Percentiles rank a stretch among this genome's conserved stretches.
Evolutionary conservation across 129 eudicot genomes (phyloP).

Genomic region (Flaveria ramosissima): DNA sequence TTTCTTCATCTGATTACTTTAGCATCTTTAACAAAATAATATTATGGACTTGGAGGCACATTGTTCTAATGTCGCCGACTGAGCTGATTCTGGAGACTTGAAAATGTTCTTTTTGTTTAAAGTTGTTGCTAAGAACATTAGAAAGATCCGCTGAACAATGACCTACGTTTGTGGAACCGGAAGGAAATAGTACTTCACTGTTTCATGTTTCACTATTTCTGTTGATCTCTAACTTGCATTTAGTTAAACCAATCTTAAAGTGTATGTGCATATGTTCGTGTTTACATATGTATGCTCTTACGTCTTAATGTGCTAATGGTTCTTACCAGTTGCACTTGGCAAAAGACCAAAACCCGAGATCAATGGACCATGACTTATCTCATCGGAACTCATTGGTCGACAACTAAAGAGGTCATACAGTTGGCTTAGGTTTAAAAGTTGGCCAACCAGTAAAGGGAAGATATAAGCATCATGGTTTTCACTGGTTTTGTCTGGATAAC

Average conservation of each 20-base stretch:
- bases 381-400: too few species aligned
- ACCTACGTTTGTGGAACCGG: slow-evolving; percentile 24
- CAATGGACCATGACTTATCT: too few species aligned
- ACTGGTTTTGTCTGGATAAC: too few species aligned
- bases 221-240: slow-evolving; percentile 7
- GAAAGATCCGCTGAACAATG: slow-evolving; percentile 14
- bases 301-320: neutral
- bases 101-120: slow-evolving; percentile 30
- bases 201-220: slow-evolving; percentile 18
- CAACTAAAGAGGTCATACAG: too few species aligned
- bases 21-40: slow-evolving; percentile 45
- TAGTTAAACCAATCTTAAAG: neutral
- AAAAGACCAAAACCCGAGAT: neutral
- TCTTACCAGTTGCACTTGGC: neutral
- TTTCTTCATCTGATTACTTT: slow-evolving; percentile 26
- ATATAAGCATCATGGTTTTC: too few species aligned
- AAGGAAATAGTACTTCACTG: slow-evolving; percentile 39
- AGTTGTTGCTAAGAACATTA: slow-evolving; percentile 32
- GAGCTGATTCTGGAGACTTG: slow-evolving; percentile 25
- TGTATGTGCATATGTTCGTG: neutral
- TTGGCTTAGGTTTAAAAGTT: too few species aligned
- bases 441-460: too few species aligned
- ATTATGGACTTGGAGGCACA: slow-evolving; percentile 24
- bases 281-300: too few species aligned
- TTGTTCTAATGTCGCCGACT: slow-evolving; percentile 15